A percentile compares a stretch with the other conserved stretches of the same genome.
phyloP scores from a whole-genome alignment of 2,329 filamentous ascomycete species.

The Metarhizium humberi region DNA sequence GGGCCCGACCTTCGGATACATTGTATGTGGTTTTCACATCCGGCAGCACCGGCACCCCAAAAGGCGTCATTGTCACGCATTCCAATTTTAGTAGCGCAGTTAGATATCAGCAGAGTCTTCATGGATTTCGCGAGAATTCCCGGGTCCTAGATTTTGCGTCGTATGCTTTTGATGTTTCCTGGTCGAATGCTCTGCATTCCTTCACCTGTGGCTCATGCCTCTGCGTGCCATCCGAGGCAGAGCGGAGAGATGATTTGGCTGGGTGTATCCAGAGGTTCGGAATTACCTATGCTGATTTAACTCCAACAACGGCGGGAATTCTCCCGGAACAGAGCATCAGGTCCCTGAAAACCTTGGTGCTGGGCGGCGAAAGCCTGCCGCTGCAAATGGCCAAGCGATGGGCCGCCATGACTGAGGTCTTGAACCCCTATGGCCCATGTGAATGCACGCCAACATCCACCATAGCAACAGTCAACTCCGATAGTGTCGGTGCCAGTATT shows the following conservation, averaged over 20 bases:
- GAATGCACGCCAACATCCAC: slow-evolving; percentile 1
- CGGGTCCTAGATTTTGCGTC: too few species aligned
- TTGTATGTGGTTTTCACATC: slow-evolving; percentile 1
- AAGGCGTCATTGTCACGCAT: not conserved
- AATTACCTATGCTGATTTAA: too few species aligned
- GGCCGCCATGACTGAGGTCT: not conserved
- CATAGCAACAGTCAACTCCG: not conserved
- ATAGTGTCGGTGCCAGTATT: not conserved
- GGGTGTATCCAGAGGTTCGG: too few species aligned
- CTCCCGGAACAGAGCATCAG: too few species aligned
- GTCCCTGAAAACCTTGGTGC: too few species aligned
- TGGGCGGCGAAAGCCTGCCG: slow-evolving; percentile 2
- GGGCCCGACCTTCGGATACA: not conserved
- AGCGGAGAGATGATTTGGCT: too few species aligned
- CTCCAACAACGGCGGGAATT: too few species aligned
- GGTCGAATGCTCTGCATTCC: too few species aligned
- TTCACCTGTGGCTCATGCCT: too few species aligned
- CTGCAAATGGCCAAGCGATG: not conserved
- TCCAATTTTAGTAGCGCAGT: not conserved
- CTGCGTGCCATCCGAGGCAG: too few species aligned
- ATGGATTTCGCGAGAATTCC: not conserved
- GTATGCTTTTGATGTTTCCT: too few species aligned
- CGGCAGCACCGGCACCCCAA: not conserved
- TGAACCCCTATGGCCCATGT: not conserved
- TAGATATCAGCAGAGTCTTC: not conserved